phyloP scores from a whole-genome alignment of 1,139 yeast species.

The Blastobotrys capitulatus region DNA sequence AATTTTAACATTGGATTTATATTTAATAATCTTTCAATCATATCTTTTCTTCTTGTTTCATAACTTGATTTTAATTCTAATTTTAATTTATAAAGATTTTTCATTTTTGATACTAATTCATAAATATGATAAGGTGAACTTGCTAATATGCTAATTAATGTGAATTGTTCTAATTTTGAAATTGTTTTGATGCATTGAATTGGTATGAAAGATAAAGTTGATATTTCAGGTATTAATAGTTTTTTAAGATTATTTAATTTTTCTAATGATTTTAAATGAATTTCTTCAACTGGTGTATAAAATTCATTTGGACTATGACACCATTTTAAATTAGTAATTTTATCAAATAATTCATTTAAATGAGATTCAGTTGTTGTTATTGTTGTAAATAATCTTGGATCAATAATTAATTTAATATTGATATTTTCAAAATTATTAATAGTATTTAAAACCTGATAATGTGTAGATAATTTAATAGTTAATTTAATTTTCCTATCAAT shows the following conservation, averaged over 20 bases:
- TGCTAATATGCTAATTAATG: background rate
- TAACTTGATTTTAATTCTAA: background rate
- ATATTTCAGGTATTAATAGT: background rate
- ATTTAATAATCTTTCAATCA: background rate
- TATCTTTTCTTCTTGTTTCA: background rate
- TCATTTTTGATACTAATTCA: background rate
- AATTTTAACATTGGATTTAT: background rate
- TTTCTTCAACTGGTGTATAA: background rate
- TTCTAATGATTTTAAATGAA: background rate
- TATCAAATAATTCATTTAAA: background rate
- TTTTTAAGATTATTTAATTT: background rate
- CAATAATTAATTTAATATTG: background rate
- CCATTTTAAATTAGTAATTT: background rate
- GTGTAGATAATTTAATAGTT: background rate
- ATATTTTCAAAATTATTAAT: background rate
- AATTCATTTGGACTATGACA: background rate
- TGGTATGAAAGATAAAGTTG: background rate
- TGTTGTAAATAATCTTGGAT: background rate
- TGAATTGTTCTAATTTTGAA: background rate
- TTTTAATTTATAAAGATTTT: background rate
- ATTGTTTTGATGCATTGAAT: background rate
- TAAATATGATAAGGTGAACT: background rate
- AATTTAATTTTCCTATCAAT: background rate
- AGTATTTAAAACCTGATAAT: background rate
- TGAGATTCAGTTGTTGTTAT: background rate